These are phyloP conservation scores for Xylariaceae sp. DNA, from an alignment of 2,329 filamentous ascomycete genomes.

Conservation along the genomic window DNA sequence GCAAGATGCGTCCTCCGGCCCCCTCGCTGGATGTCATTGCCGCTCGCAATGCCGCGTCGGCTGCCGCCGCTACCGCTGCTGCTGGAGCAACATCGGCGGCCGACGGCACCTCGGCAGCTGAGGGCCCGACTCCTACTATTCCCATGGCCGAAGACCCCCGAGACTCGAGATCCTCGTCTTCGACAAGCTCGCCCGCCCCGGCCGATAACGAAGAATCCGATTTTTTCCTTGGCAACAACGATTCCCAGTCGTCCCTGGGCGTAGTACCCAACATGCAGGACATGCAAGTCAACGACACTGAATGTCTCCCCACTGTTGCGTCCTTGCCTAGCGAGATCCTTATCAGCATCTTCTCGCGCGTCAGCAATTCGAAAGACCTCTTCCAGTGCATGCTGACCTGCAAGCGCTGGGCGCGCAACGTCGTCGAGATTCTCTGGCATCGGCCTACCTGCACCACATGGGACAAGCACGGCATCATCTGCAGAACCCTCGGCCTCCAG, in stretches of 20 bases:
- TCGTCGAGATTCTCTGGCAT: slow-evolving; percentile 91
- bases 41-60: slow-evolving; percentile 11
- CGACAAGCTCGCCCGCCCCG: slow-evolving; percentile 66
- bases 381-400: slow-evolving; percentile 90
- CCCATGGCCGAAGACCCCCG: slow-evolving; percentile 30
- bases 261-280: slow-evolving; percentile 65
- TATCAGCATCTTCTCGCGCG: slow-evolving; percentile 83
- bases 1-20: slow-evolving; percentile 18
- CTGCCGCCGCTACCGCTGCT: slow-evolving; percentile 1
- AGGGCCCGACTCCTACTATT: background rate
- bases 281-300: slow-evolving; percentile 59
- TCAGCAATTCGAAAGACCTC: slow-evolving; percentile 68
- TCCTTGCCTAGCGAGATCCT: slow-evolving; percentile 89
- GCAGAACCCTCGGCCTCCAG: slow-evolving; percentile 62
- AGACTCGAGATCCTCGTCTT: slow-evolving; percentile 55
- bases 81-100: slow-evolving; percentile 3
- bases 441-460: slow-evolving; percentile 85
- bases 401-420: slow-evolving; percentile 85
- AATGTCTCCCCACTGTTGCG: slow-evolving; percentile 70
- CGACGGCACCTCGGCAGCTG: slow-evolving; percentile 4
- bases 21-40: slow-evolving; percentile 25
- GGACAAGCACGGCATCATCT: slow-evolving; percentile 73
- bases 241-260: slow-evolving; percentile 86
- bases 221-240: slow-evolving; percentile 82
- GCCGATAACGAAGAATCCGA: slow-evolving; percentile 87